Evolutionary conservation across 2,329 filamentous ascomycete genomes (phyloP), one percentile per base, ranked within the genome.

Genomic region (Microthyrium microscopicum): DNA sequence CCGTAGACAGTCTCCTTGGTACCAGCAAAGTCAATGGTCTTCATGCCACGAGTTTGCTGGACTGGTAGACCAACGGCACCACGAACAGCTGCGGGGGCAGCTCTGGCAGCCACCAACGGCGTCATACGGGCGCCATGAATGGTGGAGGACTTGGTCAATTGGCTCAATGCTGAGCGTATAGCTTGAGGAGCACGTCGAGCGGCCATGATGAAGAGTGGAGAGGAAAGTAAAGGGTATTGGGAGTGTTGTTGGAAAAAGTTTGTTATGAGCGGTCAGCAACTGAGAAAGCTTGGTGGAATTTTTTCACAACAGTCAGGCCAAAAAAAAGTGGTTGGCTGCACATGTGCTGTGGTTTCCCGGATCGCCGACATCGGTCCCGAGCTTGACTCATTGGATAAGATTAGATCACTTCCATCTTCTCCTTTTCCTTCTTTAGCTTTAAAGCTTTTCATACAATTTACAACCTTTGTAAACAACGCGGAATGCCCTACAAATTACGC

Each of bases 21-120:
- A 53, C 84, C 89, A 47, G 89, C 89, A 61, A 98, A 98, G 74
- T 95, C 85, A 61, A 98, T 87, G 49, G 87, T 94, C 82, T 98
- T 95, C 55, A 93, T 64, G 59, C 89, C 89, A 55, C 89, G 78
- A 46, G 70, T 65, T 53, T 75, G 71, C 67, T 83, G 77, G 57
- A 73, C 54, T 31, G 60, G 53, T 26, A 56, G 47, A 37, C 55
- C 52, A 34, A 61, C 55, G 44, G 56, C 54, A 22, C 58, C 53
- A 47, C 57, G 58, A 31, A 55, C 51, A 45, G 57, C 52, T 49
- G 59, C 53, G 44, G 55, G 54, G 44, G 61, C 60, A 47, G 61
- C 60, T 42, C 63, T 64, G 46, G 68, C 57, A 40, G 68, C 66
- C 42, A 68, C 64, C 44, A 72, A 56, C 69, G 66, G 48, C 61